phyloP scores from a whole-genome alignment of 495 filamentous ascomycete species.

The Penicillium cosmopolitanum region DNA sequence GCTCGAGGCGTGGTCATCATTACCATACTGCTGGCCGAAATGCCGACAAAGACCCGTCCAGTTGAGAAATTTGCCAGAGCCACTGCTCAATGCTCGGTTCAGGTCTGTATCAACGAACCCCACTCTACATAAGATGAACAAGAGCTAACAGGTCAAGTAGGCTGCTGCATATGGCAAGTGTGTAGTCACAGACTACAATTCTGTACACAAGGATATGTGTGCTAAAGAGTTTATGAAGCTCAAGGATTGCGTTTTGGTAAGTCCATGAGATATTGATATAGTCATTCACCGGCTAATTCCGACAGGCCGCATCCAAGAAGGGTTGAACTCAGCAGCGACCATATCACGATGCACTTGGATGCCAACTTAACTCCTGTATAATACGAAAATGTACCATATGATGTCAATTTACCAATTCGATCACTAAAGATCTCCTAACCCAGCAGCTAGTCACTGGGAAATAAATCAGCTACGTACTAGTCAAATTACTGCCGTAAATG shows the following conservation, averaged over 20 bases:
- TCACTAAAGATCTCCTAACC: too few relatives aligned
- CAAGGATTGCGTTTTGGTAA: conserved; percentile 88
- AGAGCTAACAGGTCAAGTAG: conserved; percentile 45
- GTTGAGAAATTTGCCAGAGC: conserved; percentile 89
- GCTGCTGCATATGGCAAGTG: conserved; percentile 89
- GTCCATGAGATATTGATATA: conserved; percentile 18
- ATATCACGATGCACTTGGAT: too few relatives aligned
- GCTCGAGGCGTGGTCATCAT: neutral
- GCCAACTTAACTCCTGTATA: too few relatives aligned
- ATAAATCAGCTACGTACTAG: too few relatives aligned
- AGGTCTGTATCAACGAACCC: conserved; percentile 58
- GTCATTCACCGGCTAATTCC: neutral
- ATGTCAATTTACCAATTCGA: too few relatives aligned
- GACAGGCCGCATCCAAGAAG: conserved; percentile 47
- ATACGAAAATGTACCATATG: too few relatives aligned
- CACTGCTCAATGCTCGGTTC: conserved; percentile 77
- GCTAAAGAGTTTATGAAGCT: conserved; percentile 79
- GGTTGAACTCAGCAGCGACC: conserved; percentile 17
- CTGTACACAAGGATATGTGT: conserved; percentile 91
- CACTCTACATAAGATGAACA: neutral
- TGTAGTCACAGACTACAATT: conserved; percentile 86
- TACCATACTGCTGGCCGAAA: conserved; percentile 20
- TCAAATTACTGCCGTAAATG: too few relatives aligned
- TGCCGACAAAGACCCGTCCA: conserved; percentile 58
- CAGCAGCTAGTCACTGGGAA: too few relatives aligned